Evolutionary conservation across 1,139 yeast genomes (phyloP), one percentile per base, ranked within the genome.

Genomic region (Blastobotrys indianensis): DNA sequence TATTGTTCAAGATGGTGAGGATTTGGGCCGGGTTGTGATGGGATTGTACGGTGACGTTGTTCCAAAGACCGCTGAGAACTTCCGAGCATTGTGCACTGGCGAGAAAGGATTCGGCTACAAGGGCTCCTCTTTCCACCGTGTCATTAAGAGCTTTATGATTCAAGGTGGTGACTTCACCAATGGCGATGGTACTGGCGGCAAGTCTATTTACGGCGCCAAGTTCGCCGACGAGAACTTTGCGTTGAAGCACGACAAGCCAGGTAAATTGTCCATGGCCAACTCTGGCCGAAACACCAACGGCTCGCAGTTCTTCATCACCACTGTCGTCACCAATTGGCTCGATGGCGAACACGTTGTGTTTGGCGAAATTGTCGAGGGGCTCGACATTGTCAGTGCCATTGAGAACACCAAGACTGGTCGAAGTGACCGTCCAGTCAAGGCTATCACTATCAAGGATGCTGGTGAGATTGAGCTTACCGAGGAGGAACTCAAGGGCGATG

Each of bases 111-210:
- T 69, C 54, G 95, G 95, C 56, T 86, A 84, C 79, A 82, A 84
- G 65, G 79, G 77, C 58, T 85, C 94, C 30, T 73, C 79, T 55
- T 88, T 88, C 88, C 97, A 88, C 80, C 82, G 97, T 72, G 90
- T 88, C 56, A 88, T 88, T 63, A 92, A 94, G 62, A 77, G 83
- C 62, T 88, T 88, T 73, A 88, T 88, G 97, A 77, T 88, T 68
- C 97, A 88, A 74, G 97, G 97, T 70, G 97, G 97, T 74, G 97
- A 88, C 70, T 87, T 88, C 75, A 87, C 95, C 69, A 76, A 82
- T 65, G 82, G 87, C 64, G 85, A 82, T 69, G 97, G 97, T 58
- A 85, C 94, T 60, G 97, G 97, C 66, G 96, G 97, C 67, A 85
- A 85, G 74, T 85, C 95, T 50, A 88, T 90, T 74, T 88, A 87